A percentile compares a stretch with the other conserved stretches of the same genome.
Conservation (phyloP, 129 eudicot species). For the Dittrichia graveolens region DNA sequence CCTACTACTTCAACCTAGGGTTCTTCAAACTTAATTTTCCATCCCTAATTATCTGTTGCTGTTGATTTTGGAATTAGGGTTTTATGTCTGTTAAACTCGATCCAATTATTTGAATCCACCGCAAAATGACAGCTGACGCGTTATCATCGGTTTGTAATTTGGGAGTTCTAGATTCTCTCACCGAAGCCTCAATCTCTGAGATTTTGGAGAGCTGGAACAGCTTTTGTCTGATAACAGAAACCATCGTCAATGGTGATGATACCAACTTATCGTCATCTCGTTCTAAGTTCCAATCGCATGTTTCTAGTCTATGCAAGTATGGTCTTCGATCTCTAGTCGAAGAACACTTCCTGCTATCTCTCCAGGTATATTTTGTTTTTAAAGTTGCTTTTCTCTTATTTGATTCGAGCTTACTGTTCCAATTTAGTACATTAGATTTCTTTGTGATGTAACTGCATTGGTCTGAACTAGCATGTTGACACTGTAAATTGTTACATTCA, state of each 20-base stretch:
- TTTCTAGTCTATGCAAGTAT: conserved; percentile 27
- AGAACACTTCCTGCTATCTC: conserved; percentile 33
- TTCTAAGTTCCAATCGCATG: conserved; percentile 27
- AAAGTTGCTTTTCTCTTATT: not conserved
- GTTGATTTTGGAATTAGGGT: conserved; percentile 29
- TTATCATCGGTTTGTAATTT: conserved; percentile 51
- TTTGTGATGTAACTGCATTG: too few relatives aligned
- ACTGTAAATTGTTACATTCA: too few relatives aligned
- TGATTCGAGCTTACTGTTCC: conserved; percentile 28
- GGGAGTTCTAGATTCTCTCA: conserved; percentile 54
- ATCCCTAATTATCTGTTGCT: not conserved
- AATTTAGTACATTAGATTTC: too few relatives aligned
- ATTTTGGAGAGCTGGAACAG: conserved; percentile 64
- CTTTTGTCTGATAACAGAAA: conserved; percentile 49
- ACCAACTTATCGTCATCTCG: conserved; percentile 18
- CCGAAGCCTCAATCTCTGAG: conserved; percentile 48
- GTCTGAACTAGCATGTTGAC: too few relatives aligned
- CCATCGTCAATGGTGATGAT: conserved; percentile 25
- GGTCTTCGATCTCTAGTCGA: conserved; percentile 33
- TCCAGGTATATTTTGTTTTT: conserved; percentile 27
- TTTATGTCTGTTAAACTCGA: not conserved
- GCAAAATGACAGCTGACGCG: conserved; percentile 44
- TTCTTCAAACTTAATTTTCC: conserved; percentile 20
- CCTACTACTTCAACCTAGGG: conserved; percentile 10
- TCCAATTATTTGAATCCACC: not conserved